Evolutionary conservation across 2,329 filamentous ascomycete genomes (phyloP), one percentile per base, ranked within the genome.

Genomic region (Sporothrix brasiliensis): DNA sequence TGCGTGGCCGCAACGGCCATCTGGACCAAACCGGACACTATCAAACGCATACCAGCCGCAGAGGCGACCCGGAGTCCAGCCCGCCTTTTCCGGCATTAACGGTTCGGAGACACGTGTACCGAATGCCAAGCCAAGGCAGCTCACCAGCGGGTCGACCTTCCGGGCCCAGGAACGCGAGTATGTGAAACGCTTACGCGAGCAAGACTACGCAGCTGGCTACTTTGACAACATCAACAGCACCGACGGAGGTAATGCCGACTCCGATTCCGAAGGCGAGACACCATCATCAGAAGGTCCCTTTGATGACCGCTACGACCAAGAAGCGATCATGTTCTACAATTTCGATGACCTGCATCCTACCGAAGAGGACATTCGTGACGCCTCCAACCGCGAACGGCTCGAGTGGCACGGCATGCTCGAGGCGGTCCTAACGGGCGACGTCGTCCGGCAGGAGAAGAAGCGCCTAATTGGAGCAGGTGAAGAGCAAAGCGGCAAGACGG

Each of bases 351-450:
- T 93, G 74, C 92, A 95, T 76, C 94, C 94, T 0, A 95, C 92
- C 3, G 86, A 92, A 30, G 95, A 98, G 76, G 95, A 99, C 79
- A 81, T 98, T 68, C 91, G 92, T 79, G 92, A 97, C 75, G 92
- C 93, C 0, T 89, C 90, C 73, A 97, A 94, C 77, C 87, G 94
- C 72, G 95, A 98, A 80, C 86, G 94, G 58, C 84, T 99, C 30
- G 95, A 99, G 80, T 99, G 95, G 95, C 94, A 99, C 80, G 93
- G 93, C 3, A 99, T 99, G 95, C 83, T 99, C 70, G 92, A 94
- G 72, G 96, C 94, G 16, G 95, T 99, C 4, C 83, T 99, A 74
- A 97, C 94, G 0, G 95, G 95, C 74, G 95, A 99, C 79, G 95
- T 99, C 10, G 94, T 99, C 71, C 92, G 93, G 76, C 95, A 99